Base-by-base conservation (phyloP, 2,329 filamentous ascomycete species). In the Fusarium irregulare region DNA sequence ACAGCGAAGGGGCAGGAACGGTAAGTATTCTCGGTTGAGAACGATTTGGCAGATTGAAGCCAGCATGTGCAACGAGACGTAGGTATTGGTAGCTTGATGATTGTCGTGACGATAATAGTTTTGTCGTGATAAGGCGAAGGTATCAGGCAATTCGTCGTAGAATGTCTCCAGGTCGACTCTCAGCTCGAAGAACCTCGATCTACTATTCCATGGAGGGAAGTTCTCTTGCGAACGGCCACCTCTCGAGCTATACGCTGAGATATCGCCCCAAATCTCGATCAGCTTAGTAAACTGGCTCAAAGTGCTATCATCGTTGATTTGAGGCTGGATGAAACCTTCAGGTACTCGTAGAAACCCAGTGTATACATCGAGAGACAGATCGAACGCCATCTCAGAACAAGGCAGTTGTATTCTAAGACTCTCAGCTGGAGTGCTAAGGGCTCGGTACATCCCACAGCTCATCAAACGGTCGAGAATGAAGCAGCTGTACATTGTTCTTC, bases 401-500 rank as follows among this genome's bases (percentile, higher is more conserved):
- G 58, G 60, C 13, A 56, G 12, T 28, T 63, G 60, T 13, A 63
- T 63, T 28, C n/a, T 8, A 9, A 63, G 34, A 45, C 23, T 28
- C 6, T 88, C 83, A 2, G 87, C 80, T 40, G 84, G 83, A 45
- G 93, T 84, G 74, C 88, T 89, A 16, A 86, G 84, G 3, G 87
- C 84, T 23, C 90, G 83, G 55, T 88, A 85, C 66, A 87, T 87
- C 21, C 90, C 90, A 71, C 87, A 89, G 37, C 89, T 87, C 25
- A 93, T 80, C 77, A 92, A 87, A 5, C 90, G 87, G 76, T 93
- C 91, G 71, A 93, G 83, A 54, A 93, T 89, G 62, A 92, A 89
- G 73, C 91, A 92, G 71, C 91, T 92, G 82, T 91, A 93, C 82
- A 93, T 91, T 1, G 91, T 92, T 9, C 92, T 86, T 27, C 91